Evolutionary conservation across 1,139 yeast genomes (phyloP).

Genomic region (Pneumocystis canis): DNA sequence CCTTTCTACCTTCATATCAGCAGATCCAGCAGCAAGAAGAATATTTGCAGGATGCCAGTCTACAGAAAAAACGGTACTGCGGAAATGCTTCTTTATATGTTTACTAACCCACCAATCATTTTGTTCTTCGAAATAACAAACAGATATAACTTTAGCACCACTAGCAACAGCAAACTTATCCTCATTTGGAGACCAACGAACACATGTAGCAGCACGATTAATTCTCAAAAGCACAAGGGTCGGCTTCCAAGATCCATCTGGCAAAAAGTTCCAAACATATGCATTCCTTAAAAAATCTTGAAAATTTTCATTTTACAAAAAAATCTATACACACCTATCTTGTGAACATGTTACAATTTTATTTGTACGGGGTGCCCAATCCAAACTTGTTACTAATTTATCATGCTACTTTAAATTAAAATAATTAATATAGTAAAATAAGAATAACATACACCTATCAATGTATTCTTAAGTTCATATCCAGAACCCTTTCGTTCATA

Average conservation of each 20-base stretch:
- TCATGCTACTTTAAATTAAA: constrained; percentile 40
- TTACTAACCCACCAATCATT: constrained; percentile 99
- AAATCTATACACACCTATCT: constrained; percentile 32
- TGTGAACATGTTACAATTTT: constrained; percentile 93
- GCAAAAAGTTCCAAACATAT: constrained; percentile 75
- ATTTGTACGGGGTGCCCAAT: constrained; percentile 65
- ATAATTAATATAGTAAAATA: not conserved
- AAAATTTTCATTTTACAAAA: not conserved
- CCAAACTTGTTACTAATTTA: constrained; percentile 88
- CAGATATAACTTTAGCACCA: constrained; percentile 84
- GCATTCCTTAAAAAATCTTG: constrained; percentile 47
- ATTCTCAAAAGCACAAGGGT: constrained; percentile 85
- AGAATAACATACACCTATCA: not conserved
- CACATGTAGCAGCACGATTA: constrained; percentile 86
- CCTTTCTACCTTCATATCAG: constrained; percentile 54
- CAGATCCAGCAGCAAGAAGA: constrained; percentile 76
- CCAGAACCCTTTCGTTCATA: not conserved
- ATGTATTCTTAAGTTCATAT: not conserved
- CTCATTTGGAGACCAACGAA: constrained; percentile 89
- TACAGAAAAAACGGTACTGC: constrained; percentile 69
- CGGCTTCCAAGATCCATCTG: constrained; percentile 54
- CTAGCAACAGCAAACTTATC: constrained; percentile 93
- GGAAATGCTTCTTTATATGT: constrained; percentile 83
- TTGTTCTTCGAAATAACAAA: constrained; percentile 88
- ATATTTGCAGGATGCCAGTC: constrained; percentile 95